A percentile compares a stretch with the other conserved stretches of the same genome.
Evolutionary conservation across 73 alveolate species (phyloP).

Genomic region (Paramecium sexaurelia): DNA sequence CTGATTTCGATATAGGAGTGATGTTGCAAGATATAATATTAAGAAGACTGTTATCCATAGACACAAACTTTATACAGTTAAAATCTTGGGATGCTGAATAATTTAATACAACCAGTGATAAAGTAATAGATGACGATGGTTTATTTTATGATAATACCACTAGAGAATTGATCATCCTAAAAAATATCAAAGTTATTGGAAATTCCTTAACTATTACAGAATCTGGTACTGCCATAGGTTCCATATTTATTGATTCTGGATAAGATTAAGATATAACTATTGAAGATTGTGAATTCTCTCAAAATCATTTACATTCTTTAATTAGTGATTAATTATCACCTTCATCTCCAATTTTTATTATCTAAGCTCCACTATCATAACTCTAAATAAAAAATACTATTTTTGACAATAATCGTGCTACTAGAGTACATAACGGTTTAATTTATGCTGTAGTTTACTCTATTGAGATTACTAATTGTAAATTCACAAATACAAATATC

Average conservation of each 20-base stretch:
- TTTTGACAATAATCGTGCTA: not conserved
- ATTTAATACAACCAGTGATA: constrained; percentile 2
- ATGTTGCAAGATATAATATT: not conserved
- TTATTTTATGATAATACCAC: not conserved
- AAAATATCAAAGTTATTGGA: not conserved
- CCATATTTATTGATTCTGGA: not conserved
- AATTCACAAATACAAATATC: not conserved
- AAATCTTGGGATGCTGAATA: constrained; percentile 27
- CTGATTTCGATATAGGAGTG: not conserved
- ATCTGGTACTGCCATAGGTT: not conserved
- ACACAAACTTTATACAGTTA: not conserved
- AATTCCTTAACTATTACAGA: not conserved
- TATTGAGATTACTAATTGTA: not conserved
- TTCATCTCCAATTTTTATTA: not conserved
- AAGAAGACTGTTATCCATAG: not conserved
- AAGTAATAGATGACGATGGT: not conserved
- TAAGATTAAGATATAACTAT: not conserved
- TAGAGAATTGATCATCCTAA: not conserved
- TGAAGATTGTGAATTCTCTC: not conserved
- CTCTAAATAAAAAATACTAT: not conserved
- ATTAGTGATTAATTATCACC: not conserved
- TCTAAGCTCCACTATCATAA: not conserved
- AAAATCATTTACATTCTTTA: constrained; percentile 28
- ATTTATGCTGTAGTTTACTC: not conserved
- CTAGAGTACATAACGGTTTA: not conserved